phyloP scores from a whole-genome alignment of 768 basidiomycete genomes.

The Podaxis pistillaris region DNA sequence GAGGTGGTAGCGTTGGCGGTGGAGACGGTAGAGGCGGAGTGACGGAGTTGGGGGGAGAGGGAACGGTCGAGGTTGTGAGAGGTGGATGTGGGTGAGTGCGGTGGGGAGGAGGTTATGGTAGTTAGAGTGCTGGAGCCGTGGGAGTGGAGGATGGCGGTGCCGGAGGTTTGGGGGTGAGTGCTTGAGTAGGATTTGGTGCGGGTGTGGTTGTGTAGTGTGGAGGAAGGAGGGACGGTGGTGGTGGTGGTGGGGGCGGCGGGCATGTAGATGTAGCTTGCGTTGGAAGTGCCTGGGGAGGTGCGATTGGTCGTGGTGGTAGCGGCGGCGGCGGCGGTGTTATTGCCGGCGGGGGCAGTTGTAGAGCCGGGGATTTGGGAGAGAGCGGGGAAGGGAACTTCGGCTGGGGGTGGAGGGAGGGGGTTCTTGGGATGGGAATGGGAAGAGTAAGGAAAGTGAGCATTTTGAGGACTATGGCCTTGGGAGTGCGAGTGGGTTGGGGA shows the following conservation, averaged over 20 bases:
- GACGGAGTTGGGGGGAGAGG: neutral
- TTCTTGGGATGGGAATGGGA: slow-evolving; percentile 1
- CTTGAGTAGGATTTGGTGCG: slow-evolving; percentile 20
- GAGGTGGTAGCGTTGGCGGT: slow-evolving; percentile 9
- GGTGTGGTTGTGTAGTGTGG: slow-evolving; percentile 16
- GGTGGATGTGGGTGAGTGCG: neutral
- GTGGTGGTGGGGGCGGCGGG: slow-evolving; percentile 17
- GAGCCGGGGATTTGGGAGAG: neutral
- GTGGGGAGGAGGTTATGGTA: neutral
- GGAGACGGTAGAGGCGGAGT: neutral
- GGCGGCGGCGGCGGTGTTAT: neutral
- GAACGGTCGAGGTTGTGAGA: neutral
- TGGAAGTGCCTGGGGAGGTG: slow-evolving; percentile 1
- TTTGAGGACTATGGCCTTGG: slow-evolving; percentile 9
- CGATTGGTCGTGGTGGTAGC: neutral
- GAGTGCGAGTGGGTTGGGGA: slow-evolving; percentile 6
- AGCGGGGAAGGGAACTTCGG: neutral
- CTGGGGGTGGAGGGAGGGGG: neutral
- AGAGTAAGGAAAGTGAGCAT: slow-evolving; percentile 2
- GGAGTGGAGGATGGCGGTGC: slow-evolving; percentile 5
- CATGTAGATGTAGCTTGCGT: neutral
- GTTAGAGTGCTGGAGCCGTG: slow-evolving; percentile 1
- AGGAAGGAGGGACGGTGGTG: slow-evolving; percentile 14
- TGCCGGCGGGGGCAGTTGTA: neutral
- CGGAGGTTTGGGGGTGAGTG: slow-evolving; percentile 27